phyloP scores from a whole-genome alignment of 164 flowering plant species.

The Kalanchoe fedtschenkoi region DNA sequence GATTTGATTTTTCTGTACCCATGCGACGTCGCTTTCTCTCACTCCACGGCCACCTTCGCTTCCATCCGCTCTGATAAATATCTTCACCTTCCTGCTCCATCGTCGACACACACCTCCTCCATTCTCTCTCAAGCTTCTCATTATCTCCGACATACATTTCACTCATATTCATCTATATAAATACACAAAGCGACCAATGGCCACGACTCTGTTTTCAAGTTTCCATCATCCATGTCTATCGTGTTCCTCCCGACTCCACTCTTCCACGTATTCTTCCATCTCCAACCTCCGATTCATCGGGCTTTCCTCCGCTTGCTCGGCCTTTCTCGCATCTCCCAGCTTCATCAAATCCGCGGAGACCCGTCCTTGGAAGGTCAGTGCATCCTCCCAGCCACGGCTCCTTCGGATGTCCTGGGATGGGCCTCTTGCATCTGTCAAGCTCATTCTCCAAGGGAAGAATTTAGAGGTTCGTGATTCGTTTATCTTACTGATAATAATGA shows the following conservation, averaged over 20 bases:
- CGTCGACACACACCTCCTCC: too few species aligned
- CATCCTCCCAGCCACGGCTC: not conserved
- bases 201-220: not conserved
- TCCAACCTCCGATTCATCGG: not conserved
- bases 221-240: not conserved
- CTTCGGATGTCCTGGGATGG: conserved; percentile 86
- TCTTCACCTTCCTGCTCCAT: too few species aligned
- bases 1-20: too few species aligned
- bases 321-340: conserved; percentile 5
- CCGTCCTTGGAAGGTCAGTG: not conserved
- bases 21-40: too few species aligned
- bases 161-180: too few species aligned
- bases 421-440: conserved; percentile 68
- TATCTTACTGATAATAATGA: too few species aligned
- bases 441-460: conserved; percentile 75
- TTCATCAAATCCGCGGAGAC: not conserved
- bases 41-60: too few species aligned
- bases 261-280: too few species aligned
- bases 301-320: conserved; percentile 11
- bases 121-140: too few species aligned
- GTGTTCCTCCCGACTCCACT: not conserved
- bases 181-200: not conserved
- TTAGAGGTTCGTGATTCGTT: conserved; percentile 62
- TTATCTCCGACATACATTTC: too few species aligned
- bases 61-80: too few species aligned